Evolutionary conservation across 441 rosid genomes (phyloP), one percentile per base, ranked within the genome.

Genomic region (Populus hybrid): DNA sequence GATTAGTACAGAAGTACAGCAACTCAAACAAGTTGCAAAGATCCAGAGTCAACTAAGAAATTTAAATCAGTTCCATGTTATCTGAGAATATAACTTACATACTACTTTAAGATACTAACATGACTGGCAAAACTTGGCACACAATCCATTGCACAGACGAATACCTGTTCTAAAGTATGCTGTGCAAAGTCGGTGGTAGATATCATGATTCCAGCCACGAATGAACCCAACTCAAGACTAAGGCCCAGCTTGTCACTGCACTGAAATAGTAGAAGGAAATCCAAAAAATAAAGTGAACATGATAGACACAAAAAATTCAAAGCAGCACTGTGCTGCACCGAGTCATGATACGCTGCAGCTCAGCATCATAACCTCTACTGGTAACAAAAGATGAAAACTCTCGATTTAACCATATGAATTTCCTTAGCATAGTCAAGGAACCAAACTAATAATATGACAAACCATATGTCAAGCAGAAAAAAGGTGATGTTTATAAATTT

Each of bases 231-330:
- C 90, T 96, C 99, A 66, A 96, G 99, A 88, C 98, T 94, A 76
- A 94, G 97, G 73, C 99, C 98, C 84, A 94, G 84, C 90, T 94
- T 94, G 89, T 94, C 99, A 78, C 98, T 96, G 97, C 99, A 92
- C 99, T 96, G 96, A 90, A 84, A 82, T 82, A 72, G 74, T 85
- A 68, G 65, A 77, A 85, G 69, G 78, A 84, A 83, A 38, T 74
- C 74, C 77, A 29, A 76, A 74, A 68, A 70, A 72, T 64, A 66
- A 76, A 59, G 64, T 70, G 64, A 76, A 68, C 23, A n/a, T 20
- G 63, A 64, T 9, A n/a, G 16, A 59, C 23, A 56, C 59, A 69
- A 63, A 70, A 21, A 31, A 70, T 65, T 36, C 59, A 35, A 68
- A 9, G 31, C 35, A 73, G 64, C 26, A 78, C 6, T n/a, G 78